phyloP scores from a whole-genome alignment of 2,329 filamentous ascomycete species.

The Colletotrichum siamense region DNA sequence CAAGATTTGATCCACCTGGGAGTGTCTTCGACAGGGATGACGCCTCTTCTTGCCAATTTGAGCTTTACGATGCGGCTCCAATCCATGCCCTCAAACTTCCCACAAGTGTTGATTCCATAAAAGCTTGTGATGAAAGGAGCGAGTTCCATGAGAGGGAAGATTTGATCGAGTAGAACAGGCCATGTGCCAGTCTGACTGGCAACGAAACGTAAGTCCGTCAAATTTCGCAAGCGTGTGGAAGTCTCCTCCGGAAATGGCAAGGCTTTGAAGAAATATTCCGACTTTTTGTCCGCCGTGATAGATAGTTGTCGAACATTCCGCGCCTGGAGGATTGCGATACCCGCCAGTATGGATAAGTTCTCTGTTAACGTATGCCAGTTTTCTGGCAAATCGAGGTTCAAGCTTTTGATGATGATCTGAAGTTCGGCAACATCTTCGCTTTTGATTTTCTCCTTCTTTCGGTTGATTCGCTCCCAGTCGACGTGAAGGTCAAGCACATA shows the following conservation, averaged over 20 bases:
- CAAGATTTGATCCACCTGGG: background rate
- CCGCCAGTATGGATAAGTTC: background rate
- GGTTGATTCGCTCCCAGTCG: background rate
- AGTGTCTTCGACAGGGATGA: background rate
- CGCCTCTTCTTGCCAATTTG: background rate
- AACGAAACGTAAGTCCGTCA: background rate
- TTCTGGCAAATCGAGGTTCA: background rate
- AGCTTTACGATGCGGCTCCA: background rate
- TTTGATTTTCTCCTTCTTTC: background rate
- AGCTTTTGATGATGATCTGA: background rate
- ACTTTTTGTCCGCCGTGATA: background rate
- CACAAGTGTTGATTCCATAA: background rate
- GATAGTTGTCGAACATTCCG: background rate
- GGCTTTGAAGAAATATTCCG: background rate
- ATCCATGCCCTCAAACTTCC: background rate
- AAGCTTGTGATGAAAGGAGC: background rate
- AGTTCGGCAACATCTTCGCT: background rate
- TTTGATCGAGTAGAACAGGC: background rate
- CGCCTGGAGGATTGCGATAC: background rate
- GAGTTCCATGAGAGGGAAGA: background rate
- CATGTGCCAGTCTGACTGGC: background rate
- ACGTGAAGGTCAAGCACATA: background rate
- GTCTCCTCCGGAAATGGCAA: background rate
- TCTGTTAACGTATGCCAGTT: background rate
- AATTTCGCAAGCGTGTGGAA: background rate